Evolutionary conservation across 1,284 basidiomycete genomes (phyloP).

Genomic region (Laetiporus sulphureus): DNA sequence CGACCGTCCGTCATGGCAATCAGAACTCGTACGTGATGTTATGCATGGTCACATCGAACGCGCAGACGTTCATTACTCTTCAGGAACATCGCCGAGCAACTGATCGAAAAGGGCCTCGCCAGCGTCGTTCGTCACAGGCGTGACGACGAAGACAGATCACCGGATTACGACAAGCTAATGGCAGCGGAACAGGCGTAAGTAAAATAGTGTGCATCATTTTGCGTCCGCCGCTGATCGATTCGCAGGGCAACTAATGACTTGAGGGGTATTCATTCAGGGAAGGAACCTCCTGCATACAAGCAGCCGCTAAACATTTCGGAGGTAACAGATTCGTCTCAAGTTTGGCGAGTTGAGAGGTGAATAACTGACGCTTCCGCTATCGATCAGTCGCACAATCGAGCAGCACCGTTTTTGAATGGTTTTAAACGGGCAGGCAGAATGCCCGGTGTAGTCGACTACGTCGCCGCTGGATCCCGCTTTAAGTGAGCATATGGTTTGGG

Average conservation of each 20-base stretch:
- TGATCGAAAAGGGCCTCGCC: slow-evolving; percentile 90
- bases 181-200: slow-evolving; percentile 86
- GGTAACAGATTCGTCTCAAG: slow-evolving; percentile 33
- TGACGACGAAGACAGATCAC: slow-evolving; percentile 92
- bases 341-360: neutral
- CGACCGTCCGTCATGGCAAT: slow-evolving; percentile 80
- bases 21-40: slow-evolving; percentile 49
- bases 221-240: neutral
- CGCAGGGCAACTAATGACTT: slow-evolving; percentile 68
- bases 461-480: slow-evolving; percentile 89
- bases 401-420: slow-evolving; percentile 80
- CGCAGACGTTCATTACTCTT: neutral
- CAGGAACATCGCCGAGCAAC: slow-evolving; percentile 87
- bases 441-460: slow-evolving; percentile 87
- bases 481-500: slow-evolving; percentile 46
- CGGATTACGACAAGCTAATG: slow-evolving; percentile 93
- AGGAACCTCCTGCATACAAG: slow-evolving; percentile 74
- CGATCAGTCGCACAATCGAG: slow-evolving; percentile 59
- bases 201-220: neutral
- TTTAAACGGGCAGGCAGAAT: slow-evolving; percentile 89
- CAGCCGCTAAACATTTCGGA: slow-evolving; percentile 84
- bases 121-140: slow-evolving; percentile 87
- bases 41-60: too few species aligned
- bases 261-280: slow-evolving; percentile 91
- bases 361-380: slow-evolving; percentile 6